Percentiles rank a stretch among this genome's conserved stretches.
phyloP scores from a whole-genome alignment of 2,329 filamentous ascomycete species.

The Aspergillus puulaauensis region DNA sequence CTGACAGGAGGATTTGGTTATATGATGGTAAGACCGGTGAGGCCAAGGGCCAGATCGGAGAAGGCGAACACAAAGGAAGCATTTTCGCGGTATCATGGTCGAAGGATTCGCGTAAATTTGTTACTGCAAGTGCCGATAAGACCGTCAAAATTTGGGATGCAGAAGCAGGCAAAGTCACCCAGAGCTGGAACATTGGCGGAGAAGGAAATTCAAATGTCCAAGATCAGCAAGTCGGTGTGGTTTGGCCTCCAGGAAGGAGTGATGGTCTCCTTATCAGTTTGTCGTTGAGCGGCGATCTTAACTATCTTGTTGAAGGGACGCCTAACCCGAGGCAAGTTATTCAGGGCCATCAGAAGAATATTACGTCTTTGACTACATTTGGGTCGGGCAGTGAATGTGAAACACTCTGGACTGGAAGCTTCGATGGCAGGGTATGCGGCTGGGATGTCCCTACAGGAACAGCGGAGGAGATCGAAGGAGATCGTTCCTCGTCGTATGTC shows the following conservation, averaged over 20 bases:
- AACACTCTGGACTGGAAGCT: constrained; percentile 84
- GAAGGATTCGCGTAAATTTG: constrained; percentile 79
- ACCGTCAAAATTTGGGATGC: constrained; percentile 94
- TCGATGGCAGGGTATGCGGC: constrained; percentile 79
- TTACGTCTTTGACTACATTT: constrained; percentile 70
- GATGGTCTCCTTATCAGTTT: constrained; percentile 90
- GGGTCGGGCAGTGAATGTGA: constrained; percentile 49
- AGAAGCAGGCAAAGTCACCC: constrained; percentile 71
- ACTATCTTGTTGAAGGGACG: constrained; percentile 76
- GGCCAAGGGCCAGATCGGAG: constrained; percentile 66
- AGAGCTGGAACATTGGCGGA: constrained; percentile 81
- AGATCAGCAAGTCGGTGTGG: constrained; percentile 92
- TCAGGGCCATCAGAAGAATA: constrained; percentile 86
- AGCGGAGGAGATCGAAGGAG: constrained; percentile 72
- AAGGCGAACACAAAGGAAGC: constrained; percentile 82
- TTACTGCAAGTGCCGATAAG: constrained; percentile 90
- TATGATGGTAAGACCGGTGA: constrained; percentile 97
- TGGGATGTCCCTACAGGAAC: constrained; percentile 76
- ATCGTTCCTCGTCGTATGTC: constrained; percentile 82
- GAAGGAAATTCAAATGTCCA: constrained; percentile 69
- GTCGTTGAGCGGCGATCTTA: constrained; percentile 83
- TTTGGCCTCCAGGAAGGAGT: constrained; percentile 77
- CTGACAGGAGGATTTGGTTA: constrained; percentile 88
- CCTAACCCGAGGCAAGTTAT: constrained; percentile 69
- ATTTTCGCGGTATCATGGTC: constrained; percentile 93